Percentiles rank a stretch among this genome's conserved stretches.
Evolutionary conservation across 495 filamentous ascomycete species (phyloP).

Genomic region (Letharia columbiana): DNA sequence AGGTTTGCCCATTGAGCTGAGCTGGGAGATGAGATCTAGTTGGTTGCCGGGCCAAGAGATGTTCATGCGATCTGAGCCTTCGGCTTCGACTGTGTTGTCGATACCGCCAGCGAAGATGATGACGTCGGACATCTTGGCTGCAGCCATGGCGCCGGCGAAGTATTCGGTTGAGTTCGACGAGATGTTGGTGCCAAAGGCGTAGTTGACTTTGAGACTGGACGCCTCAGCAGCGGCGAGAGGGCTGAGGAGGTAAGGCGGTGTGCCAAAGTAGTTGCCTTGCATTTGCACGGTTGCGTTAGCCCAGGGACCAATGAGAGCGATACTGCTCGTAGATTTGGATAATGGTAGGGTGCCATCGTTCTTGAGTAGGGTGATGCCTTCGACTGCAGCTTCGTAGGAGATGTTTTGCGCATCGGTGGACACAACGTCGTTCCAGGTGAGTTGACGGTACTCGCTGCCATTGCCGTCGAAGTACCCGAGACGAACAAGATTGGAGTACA

Average conservation of each 20-base stretch:
- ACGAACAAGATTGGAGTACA: too few species aligned
- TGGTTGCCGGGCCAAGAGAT: slow-evolving; percentile 53
- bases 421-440: too few species aligned
- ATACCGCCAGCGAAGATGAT: slow-evolving; percentile 53
- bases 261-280: slow-evolving; percentile 53
- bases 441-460: too few species aligned
- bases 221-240: slow-evolving; percentile 43
- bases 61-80: slow-evolving; percentile 45
- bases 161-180: slow-evolving; percentile 34
- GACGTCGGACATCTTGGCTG: slow-evolving; percentile 44
- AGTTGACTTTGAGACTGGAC: slow-evolving; percentile 39
- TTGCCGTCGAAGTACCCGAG: too few species aligned
- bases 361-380: too few species aligned
- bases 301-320: slow-evolving; percentile 53
- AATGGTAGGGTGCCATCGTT: too few species aligned
- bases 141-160: slow-evolving; percentile 37
- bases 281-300: slow-evolving; percentile 51
- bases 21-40: slow-evolving; percentile 45
- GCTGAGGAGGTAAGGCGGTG: slow-evolving; percentile 47
- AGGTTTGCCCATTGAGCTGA: slow-evolving; percentile 43
- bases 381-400: too few species aligned
- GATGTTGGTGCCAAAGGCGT: slow-evolving; percentile 38
- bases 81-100: slow-evolving; percentile 47
- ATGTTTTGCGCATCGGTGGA: too few species aligned
- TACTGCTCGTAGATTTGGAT: slow-evolving; percentile 26